Evolutionary conservation across 129 eudicot species (phyloP).

Genomic region (Tanacetum coccineum): DNA sequence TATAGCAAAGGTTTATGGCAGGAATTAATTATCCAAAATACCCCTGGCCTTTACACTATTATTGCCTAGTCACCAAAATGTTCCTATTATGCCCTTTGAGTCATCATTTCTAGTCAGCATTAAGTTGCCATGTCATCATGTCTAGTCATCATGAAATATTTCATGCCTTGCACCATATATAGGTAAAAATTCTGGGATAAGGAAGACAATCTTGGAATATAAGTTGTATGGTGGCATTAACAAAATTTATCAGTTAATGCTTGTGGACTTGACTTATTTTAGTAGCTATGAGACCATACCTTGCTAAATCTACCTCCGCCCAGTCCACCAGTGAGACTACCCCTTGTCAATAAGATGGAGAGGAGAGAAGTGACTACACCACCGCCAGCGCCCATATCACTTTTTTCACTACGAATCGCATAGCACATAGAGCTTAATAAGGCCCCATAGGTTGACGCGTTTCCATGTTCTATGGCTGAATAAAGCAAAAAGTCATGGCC

Average conservation of each 20-base stretch:
- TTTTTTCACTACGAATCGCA: slow-evolving; percentile 29
- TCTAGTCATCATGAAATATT: too few species aligned
- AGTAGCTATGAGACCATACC: slow-evolving; percentile 41
- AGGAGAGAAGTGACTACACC: slow-evolving; percentile 68
- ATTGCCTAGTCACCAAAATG: too few species aligned
- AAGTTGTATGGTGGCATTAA: too few species aligned
- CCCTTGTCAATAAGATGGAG: slow-evolving; percentile 69
- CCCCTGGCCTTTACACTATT: too few species aligned
- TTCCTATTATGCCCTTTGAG: too few species aligned
- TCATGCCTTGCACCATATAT: too few species aligned
- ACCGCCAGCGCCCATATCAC: slow-evolving; percentile 34
- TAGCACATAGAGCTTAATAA: slow-evolving; percentile 44
- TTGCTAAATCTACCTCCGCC: slow-evolving; percentile 69
- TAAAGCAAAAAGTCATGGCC: slow-evolving; percentile 55
- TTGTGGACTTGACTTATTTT: background rate
- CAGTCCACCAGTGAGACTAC: slow-evolving; percentile 53
- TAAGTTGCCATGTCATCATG: too few species aligned
- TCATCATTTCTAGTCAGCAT: too few species aligned
- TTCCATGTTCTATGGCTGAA: slow-evolving; percentile 49
- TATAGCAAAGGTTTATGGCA: too few species aligned
- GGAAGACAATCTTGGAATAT: too few species aligned
- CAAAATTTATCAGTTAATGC: background rate
- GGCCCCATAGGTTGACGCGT: slow-evolving; percentile 45
- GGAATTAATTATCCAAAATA: too few species aligned
- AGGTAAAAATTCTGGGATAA: too few species aligned